Base-by-base conservation (phyloP, 352 stramenopile species). In the Globisporangium camurandrum region DNA sequence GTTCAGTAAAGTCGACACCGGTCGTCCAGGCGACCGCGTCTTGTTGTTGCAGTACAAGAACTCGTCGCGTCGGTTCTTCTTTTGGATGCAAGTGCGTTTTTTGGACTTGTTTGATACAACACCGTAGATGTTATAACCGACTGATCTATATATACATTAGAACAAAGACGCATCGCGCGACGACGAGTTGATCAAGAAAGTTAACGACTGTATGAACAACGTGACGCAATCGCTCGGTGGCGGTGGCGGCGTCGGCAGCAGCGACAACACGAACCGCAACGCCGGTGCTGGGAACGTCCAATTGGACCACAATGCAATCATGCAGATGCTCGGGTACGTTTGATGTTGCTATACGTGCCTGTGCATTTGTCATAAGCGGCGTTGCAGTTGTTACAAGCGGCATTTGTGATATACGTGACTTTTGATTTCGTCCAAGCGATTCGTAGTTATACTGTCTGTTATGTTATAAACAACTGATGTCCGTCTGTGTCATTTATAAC, bases 21-120 rank as follows among this genome's bases (percentile, higher is more conserved):
- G 89, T 22, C 76, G 81, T 20, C 57, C 72, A 3, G 52, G 70
- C 14, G 90, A 97, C 60, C 83, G 90, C 44, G 90, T 97, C 22
- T 96, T 88, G 61, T 64, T 97, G 46, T 61, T 97, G 54, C 86
- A 97, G 69, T 97, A 96, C 78, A 94, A 95, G 62, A 92, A 89
- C 63, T 94, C 79, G 51, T 79, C 78, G 8, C 83, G 89, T 17
- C 84, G 88, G 20, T 97, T 97, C 66, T 96, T 97, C 65, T 97
- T 97, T 64, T 97, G 90, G 90, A 96, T 97, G 87, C 90, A 97
- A 79, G 86, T 88, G 27, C 36, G 48, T 34, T 9, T 16, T 30
- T 3, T 8, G 22, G 30, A 16, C 22, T n/a, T n/a, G 22, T 36
- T 28, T 47, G 42, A n/a, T n/a, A n/a, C 36, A 22, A 12, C 36